Evolutionary conservation across 73 alveolate genomes (phyloP).

Genomic region (Tetrahymena elliotti): DNA sequence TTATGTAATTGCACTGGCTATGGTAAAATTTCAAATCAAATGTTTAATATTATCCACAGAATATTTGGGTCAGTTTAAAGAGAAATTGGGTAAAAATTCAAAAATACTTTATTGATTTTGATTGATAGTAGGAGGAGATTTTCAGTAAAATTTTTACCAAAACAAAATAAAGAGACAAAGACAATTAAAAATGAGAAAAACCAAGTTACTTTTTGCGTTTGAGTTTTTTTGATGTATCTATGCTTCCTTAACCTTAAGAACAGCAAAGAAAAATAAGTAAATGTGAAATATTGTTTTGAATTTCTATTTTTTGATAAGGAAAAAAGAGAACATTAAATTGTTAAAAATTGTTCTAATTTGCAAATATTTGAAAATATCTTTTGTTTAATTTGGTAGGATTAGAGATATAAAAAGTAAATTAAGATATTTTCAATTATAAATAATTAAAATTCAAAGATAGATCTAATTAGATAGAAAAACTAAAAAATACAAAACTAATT

Average conservation of each 20-base stretch:
- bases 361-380: neutral
- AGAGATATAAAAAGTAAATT: neutral
- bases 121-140: neutral
- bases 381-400: neutral
- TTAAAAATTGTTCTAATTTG: neutral
- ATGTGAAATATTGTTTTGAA: neutral
- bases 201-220: neutral
- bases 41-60: neutral
- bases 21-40: neutral
- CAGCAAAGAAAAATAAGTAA: too few relatives aligned
- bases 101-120: neutral
- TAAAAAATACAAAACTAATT: neutral
- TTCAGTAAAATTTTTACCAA: neutral
- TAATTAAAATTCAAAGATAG: neutral
- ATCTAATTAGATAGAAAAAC: neutral
- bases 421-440: neutral
- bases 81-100: neutral
- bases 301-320: neutral
- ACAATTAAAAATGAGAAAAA: neutral
- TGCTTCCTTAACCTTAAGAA: neutral
- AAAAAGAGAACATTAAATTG: neutral
- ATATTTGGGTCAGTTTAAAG: neutral
- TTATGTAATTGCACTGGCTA: neutral
- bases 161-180: neutral
- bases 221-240: too few relatives aligned